Evolutionary conservation across 2,329 filamentous ascomycete genomes (phyloP), one percentile per base, ranked within the genome.

Genomic region (Aaosphaeria arxii): DNA sequence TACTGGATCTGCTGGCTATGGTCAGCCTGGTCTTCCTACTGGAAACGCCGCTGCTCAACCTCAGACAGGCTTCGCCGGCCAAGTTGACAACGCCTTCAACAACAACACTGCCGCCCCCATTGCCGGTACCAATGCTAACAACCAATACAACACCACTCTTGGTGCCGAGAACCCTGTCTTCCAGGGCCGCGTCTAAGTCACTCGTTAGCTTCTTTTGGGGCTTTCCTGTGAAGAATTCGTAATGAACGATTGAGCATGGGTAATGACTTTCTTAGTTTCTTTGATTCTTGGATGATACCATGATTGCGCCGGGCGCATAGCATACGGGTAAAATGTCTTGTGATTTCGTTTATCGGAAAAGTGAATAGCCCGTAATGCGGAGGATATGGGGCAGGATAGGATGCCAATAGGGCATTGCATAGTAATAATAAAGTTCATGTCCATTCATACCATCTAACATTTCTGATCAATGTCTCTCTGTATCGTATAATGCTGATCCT

Each of bases 51-150:
- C 36, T 45, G 40, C 39, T 24, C 11, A 40, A n/a, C 11, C 39
- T 24, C 11, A 28, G 7, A 7, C 11, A 7, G 61, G 56, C 5
- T 75, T 77, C 52, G 66, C 70, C 47, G 72, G 67, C 55, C 74
- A 78, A 58, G 70, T 78, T 42, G 70, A 75, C 49, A 66, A 69
- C 47, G 74, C 74, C 7, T 76, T 74, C 47, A 51, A 64, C 40
- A 38, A 42, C 28, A 32, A 30, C 43, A 43, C 40, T 30, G 40
- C 13, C 31, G 42, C 42, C 33, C 39, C 39, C 39, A 7, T 28
- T 24, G 7, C 17, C 7, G 24, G 11, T 24, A 28, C 9, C 11
- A 46, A 41, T 30, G 29, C 44, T 11, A 36, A 44, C 40, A 32
- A 52, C 33, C 40, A 55, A 36, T 60, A 57, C 52, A 62, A 71